These are phyloP conservation scores for Prinsepia uniflora DNA, from an alignment of 306 rosid species.

Conservation along the genomic window DNA sequence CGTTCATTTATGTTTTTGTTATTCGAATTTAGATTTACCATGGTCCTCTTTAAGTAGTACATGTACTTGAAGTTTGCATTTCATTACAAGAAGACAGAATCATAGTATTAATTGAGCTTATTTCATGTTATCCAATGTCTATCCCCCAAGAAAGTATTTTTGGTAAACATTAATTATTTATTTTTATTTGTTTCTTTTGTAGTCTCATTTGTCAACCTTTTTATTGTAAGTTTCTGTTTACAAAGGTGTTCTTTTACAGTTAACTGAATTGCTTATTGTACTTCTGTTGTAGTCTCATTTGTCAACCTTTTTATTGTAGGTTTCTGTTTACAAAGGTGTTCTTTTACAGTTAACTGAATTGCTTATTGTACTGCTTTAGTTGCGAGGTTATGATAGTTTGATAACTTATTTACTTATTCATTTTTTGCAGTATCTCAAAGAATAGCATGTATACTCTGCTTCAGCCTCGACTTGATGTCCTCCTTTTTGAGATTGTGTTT, in stretches of 20 bases:
- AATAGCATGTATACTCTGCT: conserved; percentile 72
- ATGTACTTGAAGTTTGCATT: not conserved
- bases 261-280: not conserved
- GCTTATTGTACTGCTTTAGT: not conserved
- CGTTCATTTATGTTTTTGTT: not conserved
- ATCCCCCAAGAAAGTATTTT: not conserved
- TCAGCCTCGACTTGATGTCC: conserved; percentile 78
- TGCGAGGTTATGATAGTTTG: not conserved
- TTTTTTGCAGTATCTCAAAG: conserved; percentile 69
- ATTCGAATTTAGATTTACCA: not conserved
- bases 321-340: not conserved
- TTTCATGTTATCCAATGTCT: not conserved
- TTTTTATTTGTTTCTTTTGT: not conserved
- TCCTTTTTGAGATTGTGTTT: conserved; percentile 89
- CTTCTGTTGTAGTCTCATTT: too few species aligned
- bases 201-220: not conserved
- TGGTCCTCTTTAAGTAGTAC: not conserved
- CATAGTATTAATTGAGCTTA: not conserved
- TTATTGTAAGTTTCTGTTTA: not conserved
- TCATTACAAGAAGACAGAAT: not conserved
- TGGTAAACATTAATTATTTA: not conserved
- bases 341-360: not conserved
- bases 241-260: not conserved
- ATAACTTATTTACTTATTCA: not conserved
- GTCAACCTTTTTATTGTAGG: not conserved